phyloP scores from a whole-genome alignment of 495 filamentous ascomycete genomes.

The Penicillium soppii region DNA sequence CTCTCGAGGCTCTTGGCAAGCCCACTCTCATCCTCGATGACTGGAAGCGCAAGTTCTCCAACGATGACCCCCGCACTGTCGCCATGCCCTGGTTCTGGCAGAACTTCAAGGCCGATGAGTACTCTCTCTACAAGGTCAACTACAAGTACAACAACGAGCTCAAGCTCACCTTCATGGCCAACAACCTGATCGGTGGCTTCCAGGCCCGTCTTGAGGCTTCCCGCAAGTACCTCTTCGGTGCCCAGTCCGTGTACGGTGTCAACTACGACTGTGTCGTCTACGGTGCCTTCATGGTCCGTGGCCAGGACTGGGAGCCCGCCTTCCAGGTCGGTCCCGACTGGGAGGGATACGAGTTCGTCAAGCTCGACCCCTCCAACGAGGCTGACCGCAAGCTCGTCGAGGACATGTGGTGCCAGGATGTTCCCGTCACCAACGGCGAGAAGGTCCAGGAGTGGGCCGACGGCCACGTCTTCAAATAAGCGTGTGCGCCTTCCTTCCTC shows the following conservation, averaged over 20 bases:
- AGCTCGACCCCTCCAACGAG: conserved; percentile 83
- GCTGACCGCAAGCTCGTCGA: conserved; percentile 84
- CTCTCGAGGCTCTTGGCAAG: conserved; percentile 80
- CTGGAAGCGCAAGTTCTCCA: conserved; percentile 99
- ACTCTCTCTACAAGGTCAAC: conserved; percentile 85
- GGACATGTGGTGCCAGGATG: conserved; percentile 87
- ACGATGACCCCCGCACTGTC: conserved; percentile 78
- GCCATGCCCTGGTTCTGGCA: conserved; percentile 99
- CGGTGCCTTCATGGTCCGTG: conserved; percentile 92
- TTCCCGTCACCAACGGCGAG: conserved; percentile 71
- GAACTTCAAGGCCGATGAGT: conserved; percentile 87
- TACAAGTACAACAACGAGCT: conserved; percentile 99
- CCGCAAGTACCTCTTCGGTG: conserved; percentile 98
- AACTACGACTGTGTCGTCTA: conserved; percentile 84
- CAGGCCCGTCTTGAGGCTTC: conserved; percentile 95
- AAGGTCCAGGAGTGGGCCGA: conserved; percentile 79
- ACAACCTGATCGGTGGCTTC: conserved; percentile 95
- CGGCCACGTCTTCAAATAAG: conserved; percentile 99
- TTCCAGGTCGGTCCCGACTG: conserved; percentile 97
- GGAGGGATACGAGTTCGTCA: conserved; percentile 93
- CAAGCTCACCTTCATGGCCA: conserved; percentile 95
- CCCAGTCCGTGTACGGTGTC: conserved; percentile 80
- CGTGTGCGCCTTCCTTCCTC: conserved; percentile 19
- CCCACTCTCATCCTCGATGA: conserved; percentile 85
- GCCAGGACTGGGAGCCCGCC: conserved; percentile 79